Evolutionary conservation across 2,329 filamentous ascomycete genomes (phyloP).

Genomic region (Cadophora gregata): DNA sequence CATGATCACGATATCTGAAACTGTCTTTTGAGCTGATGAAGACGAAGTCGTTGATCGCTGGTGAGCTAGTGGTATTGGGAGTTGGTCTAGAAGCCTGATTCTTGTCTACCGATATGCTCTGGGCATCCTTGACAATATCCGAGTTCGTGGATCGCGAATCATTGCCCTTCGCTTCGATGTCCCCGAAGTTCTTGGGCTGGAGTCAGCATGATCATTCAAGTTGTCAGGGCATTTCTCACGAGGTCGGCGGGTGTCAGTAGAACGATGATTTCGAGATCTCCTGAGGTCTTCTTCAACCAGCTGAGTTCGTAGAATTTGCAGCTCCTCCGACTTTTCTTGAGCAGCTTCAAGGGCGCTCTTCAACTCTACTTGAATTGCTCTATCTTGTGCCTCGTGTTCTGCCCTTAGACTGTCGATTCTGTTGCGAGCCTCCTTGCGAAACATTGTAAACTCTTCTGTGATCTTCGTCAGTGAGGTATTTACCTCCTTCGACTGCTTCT

Average conservation of each 20-base stretch:
- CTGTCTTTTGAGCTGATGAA: background rate
- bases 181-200: background rate
- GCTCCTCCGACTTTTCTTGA: background rate
- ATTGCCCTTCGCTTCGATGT: background rate
- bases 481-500: background rate
- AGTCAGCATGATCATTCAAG: background rate
- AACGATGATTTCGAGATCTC: background rate
- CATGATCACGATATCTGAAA: background rate
- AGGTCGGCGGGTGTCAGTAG: background rate
- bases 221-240: background rate
- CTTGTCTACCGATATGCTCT: background rate
- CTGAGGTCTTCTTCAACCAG: conserved; percentile 1
- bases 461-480: background rate
- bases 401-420: background rate
- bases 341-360: background rate
- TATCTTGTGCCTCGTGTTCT: background rate
- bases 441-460: background rate
- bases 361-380: background rate
- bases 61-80: background rate
- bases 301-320: background rate
- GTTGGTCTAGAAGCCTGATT: too few relatives aligned
- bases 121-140: background rate
- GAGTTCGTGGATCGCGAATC: background rate
- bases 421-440: background rate
- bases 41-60: background rate